Percentiles rank a stretch among this genome's conserved stretches.
phyloP scores from a whole-genome alignment of 1,284 basidiomycete species.

The Mycosarcoma mackinlayi region DNA sequence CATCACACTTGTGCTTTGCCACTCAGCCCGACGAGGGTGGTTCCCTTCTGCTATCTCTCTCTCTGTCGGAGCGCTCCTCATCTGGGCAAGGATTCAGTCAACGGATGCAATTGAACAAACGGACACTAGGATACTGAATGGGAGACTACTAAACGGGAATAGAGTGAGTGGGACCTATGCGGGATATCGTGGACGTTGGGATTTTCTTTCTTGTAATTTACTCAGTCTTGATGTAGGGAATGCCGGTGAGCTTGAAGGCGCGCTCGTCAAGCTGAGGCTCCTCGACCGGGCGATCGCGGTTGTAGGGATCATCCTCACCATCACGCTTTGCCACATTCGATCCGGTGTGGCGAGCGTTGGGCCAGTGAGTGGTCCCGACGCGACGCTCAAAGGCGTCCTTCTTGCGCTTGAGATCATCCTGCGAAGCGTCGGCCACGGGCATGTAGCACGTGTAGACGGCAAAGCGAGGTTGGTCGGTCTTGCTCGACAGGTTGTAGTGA shows the following conservation, averaged over 20 bases:
- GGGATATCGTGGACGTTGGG: no score
- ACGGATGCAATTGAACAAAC: no score
- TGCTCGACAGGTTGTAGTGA: slow-evolving; percentile 30
- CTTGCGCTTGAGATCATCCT: slow-evolving; percentile 28
- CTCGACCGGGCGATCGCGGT: slow-evolving; percentile 20
- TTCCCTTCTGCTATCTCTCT: no score
- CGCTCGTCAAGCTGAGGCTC: slow-evolving; percentile 23
- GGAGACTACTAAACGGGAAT: no score
- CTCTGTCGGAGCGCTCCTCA: no score
- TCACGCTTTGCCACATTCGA: slow-evolving; percentile 15
- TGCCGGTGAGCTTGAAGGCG: slow-evolving; percentile 16
- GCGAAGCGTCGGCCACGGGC: slow-evolving; percentile 19
- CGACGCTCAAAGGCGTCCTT: slow-evolving; percentile 31
- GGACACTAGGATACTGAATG: no score
- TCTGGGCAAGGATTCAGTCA: no score
- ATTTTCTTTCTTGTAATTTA: no score
- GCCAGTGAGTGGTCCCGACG: slow-evolving; percentile 20
- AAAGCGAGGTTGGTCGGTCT: slow-evolving; percentile 24
- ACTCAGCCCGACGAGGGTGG: no score
- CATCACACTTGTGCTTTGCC: no score
- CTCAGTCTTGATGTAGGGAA: slow-evolving; percentile 22
- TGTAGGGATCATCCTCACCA: slow-evolving; percentile 10
- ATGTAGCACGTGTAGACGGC: slow-evolving; percentile 28
- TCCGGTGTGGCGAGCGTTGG: slow-evolving; percentile 15
- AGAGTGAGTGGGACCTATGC: no score